Conservation (phyloP, 1,284 basidiomycete genomes). For the Caloboletus inedulis region DNA sequence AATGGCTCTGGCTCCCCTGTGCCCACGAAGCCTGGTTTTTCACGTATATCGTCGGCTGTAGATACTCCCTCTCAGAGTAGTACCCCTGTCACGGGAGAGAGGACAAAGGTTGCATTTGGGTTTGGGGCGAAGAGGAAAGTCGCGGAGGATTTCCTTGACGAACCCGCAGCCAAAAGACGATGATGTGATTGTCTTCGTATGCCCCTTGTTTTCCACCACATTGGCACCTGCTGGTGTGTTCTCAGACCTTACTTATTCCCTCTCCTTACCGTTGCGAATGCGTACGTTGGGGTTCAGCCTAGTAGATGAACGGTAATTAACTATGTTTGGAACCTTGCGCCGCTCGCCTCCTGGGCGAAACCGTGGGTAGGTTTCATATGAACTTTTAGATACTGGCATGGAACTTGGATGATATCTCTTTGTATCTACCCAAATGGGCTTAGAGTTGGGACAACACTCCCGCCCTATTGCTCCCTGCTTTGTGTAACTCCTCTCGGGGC, state of each 20-base stretch:
- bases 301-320: neutral
- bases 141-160: slow-evolving; percentile 51
- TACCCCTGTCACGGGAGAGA: slow-evolving; percentile 57
- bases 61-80: slow-evolving; percentile 45
- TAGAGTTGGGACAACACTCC: neutral
- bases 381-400: neutral
- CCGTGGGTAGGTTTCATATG: neutral
- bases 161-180: slow-evolving; percentile 46
- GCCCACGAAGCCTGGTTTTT: slow-evolving; percentile 68
- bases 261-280: neutral
- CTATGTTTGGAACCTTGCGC: neutral
- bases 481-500: no score
- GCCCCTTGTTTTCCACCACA: neutral
- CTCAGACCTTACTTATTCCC: neutral
- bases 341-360: neutral
- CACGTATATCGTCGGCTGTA: slow-evolving; percentile 62
- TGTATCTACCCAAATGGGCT: neutral
- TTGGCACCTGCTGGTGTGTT: neutral
- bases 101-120: slow-evolving; percentile 72
- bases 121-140: slow-evolving; percentile 77
- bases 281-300: neutral
- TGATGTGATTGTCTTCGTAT: slow-evolving; percentile 16
- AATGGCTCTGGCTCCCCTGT: slow-evolving; percentile 56
- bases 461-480: no score
- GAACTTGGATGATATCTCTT: neutral